Evolutionary conservation across 1,284 basidiomycete species (phyloP).

Genomic region (Fomitopsis betulina): DNA sequence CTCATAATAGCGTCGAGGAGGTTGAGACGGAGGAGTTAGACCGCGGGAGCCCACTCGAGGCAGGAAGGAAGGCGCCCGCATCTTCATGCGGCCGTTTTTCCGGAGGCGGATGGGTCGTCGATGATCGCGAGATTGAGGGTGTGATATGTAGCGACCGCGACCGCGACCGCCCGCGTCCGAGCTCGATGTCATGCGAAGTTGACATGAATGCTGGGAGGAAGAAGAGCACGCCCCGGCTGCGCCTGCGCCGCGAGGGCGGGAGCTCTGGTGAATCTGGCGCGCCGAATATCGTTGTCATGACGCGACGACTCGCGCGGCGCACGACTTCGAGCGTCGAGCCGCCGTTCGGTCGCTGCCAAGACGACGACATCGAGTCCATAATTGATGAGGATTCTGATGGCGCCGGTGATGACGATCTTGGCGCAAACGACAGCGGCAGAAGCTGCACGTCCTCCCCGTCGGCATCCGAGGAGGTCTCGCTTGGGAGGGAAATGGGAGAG

Average conservation of each 20-base stretch:
- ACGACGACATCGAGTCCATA: constrained; percentile 31
- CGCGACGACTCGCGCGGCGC: constrained; percentile 50
- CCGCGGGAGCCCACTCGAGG: constrained; percentile 1
- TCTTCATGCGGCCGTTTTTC: constrained; percentile 33
- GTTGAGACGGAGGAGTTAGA: constrained; percentile 15
- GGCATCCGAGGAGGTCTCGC: constrained; percentile 29
- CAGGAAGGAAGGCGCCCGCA: constrained; percentile 15
- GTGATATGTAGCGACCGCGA: constrained; percentile 15
- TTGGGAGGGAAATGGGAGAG: constrained; percentile 37
- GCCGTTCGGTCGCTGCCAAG: constrained; percentile 12
- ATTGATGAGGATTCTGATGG: constrained; percentile 42
- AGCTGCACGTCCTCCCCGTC: constrained; percentile 53
- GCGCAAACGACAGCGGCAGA: constrained; percentile 59
- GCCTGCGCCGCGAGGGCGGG: constrained; percentile 39
- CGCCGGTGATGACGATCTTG: constrained; percentile 51
- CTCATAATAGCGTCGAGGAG: constrained; percentile 12
- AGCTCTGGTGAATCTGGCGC: constrained; percentile 35
- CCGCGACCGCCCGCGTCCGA: constrained; percentile 27
- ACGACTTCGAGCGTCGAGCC: constrained; percentile 38
- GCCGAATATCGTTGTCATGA: constrained; percentile 41
- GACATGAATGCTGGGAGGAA: constrained; percentile 81
- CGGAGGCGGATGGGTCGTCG: constrained; percentile 23
- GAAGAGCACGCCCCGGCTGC: constrained; percentile 63
- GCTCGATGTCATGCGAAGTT: constrained; percentile 45
- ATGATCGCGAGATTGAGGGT: constrained; percentile 9